Conservation (phyloP, 1,284 basidiomycete species). For the Leccinum subrobustum region DNA sequence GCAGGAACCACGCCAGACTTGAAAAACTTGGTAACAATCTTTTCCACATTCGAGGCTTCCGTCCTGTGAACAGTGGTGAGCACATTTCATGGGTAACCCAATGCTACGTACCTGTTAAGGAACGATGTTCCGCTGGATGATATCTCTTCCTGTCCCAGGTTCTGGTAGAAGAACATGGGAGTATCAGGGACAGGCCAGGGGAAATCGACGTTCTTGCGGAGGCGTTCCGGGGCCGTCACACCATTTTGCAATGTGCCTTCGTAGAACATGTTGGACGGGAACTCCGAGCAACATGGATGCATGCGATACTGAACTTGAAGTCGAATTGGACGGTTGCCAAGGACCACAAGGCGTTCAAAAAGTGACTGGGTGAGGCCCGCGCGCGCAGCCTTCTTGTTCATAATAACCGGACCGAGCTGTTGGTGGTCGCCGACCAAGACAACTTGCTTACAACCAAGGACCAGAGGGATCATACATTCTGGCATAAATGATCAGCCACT, state of each 20-base stretch:
- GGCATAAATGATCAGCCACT: conserved; percentile 17
- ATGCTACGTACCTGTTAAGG: conserved; percentile 71
- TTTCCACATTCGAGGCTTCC: conserved; percentile 98
- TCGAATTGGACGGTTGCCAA: conserved; percentile 95
- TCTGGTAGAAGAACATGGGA: conserved; percentile 99
- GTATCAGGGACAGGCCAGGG: conserved; percentile 98
- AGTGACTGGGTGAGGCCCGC: conserved; percentile 97
- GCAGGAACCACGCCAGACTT: conserved; percentile 94
- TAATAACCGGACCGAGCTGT: conserved; percentile 98
- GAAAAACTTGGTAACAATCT: conserved; percentile 99
- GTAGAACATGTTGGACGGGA: conserved; percentile 99
- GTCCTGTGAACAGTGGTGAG: conserved; percentile 57
- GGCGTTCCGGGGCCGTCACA: conserved; percentile 95
- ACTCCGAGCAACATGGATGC: conserved; percentile 99
- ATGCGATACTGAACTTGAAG: conserved; percentile 99
- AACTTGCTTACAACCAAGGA: conserved; percentile 98
- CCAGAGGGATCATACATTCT: conserved; percentile 99
- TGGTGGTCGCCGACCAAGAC: conserved; percentile 98
- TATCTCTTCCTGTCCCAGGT: conserved; percentile 98
- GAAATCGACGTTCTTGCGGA: conserved; percentile 98
- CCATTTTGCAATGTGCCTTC: conserved; percentile 99
- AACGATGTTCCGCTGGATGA: conserved; percentile 98
- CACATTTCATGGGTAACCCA: conserved; percentile 1
- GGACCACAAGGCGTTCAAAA: conserved; percentile 94
- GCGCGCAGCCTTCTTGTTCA: conserved; percentile 99